These are phyloP conservation scores for Agastache rugosa DNA, from an alignment of 257 asterid species.

Conservation along the genomic window DNA sequence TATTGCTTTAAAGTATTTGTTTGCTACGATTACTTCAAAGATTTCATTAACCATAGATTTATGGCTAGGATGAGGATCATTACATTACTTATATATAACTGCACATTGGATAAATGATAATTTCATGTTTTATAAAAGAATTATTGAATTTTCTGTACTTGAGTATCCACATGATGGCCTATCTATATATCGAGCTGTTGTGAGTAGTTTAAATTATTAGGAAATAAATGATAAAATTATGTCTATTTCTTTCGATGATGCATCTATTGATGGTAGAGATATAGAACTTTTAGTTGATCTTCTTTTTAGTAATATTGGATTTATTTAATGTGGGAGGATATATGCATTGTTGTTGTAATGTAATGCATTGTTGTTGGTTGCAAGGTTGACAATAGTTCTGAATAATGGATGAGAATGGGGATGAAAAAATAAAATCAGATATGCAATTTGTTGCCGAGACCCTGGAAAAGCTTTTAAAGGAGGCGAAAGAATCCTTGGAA, in stretches of 20 bases:
- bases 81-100: neutral
- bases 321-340: too few species aligned
- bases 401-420: too few species aligned
- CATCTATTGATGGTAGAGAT: neutral
- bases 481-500: too few species aligned
- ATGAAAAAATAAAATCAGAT: too few species aligned
- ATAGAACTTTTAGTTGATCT: neutral
- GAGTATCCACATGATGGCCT: neutral
- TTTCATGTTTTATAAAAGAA: neutral
- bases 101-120: constrained; percentile 7
- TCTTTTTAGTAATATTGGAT: too few species aligned
- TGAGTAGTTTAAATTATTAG: constrained; percentile 3
- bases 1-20: constrained; percentile 1
- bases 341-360: too few species aligned
- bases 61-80: neutral
- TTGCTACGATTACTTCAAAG: neutral
- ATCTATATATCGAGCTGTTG: neutral
- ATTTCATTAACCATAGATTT: constrained; percentile 1
- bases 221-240: neutral
- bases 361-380: too few species aligned
- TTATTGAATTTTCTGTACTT: neutral
- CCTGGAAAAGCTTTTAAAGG: too few species aligned
- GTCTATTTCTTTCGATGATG: constrained; percentile 8
- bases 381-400: too few species aligned
- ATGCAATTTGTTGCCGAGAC: too few species aligned